A percentile compares a stretch with the other conserved stretches of the same genome.
phyloP scores from a whole-genome alignment of 2,329 filamentous ascomycete species.

The Hymenoscyphus repandus region DNA sequence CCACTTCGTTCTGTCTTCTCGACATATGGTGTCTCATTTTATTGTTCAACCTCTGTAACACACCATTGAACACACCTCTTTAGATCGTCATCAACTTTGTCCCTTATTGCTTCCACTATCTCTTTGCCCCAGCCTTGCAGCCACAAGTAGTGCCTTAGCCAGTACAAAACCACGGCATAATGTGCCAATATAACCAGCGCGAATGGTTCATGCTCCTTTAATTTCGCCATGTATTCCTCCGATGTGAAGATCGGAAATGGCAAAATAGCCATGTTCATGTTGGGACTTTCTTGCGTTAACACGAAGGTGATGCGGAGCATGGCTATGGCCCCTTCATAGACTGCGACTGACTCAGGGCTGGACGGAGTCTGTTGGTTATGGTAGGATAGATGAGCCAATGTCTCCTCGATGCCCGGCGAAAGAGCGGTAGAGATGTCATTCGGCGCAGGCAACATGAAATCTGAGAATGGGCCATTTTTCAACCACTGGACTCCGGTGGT shows the following conservation, averaged over 20 bases:
- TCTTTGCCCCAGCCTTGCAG: conserved; percentile 11
- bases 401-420: neutral
- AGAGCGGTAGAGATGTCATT: neutral
- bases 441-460: neutral
- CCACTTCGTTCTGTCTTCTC: too few species aligned
- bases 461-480: neutral
- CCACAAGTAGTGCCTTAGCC: conserved; percentile 11
- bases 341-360: neutral
- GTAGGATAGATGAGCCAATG: neutral
- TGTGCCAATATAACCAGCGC: conserved; percentile 14
- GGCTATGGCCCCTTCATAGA: neutral
- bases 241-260: conserved; percentile 7
- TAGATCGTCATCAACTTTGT: conserved; percentile 4
- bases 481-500: conserved; percentile 6
- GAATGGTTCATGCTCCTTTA: conserved; percentile 4
- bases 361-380: neutral
- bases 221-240: conserved; percentile 5
- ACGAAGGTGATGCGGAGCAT: conserved; percentile 4
- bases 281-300: conserved; percentile 1
- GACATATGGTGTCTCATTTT: too few species aligned
- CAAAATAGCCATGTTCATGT: conserved; percentile 2
- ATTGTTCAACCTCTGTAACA: neutral
- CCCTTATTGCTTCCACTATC: conserved; percentile 10
- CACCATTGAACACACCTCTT: conserved; percentile 3
- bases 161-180: conserved; percentile 13